Conservation (phyloP, 768 basidiomycete species). For the Boletus coccyginus region DNA sequence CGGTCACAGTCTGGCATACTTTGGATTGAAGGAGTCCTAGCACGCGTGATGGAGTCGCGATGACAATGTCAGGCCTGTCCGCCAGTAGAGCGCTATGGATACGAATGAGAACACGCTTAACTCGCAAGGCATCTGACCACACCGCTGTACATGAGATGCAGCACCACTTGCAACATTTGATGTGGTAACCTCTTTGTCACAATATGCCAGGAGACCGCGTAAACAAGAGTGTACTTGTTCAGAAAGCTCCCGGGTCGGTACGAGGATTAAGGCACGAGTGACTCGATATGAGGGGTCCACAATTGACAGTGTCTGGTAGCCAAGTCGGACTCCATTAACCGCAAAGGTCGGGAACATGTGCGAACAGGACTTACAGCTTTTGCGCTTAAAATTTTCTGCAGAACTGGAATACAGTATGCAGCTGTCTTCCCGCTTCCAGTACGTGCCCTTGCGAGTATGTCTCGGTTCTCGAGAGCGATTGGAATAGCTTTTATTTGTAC, state of each 20-base stretch:
- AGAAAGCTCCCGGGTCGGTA: conserved; percentile 90
- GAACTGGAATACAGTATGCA: conserved; percentile 88
- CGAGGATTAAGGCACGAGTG: conserved; percentile 76
- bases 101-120: neutral
- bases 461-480: conserved; percentile 81
- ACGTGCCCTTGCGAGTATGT: conserved; percentile 90
- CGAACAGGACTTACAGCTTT: conserved; percentile 61
- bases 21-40: conserved; percentile 69
- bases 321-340: neutral
- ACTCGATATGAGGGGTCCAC: conserved; percentile 45
- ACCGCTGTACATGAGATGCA: conserved; percentile 71
- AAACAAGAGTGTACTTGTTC: conserved; percentile 84
- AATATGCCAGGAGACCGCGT: conserved; percentile 65
- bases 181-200: conserved; percentile 67
- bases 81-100: conserved; percentile 48
- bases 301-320: conserved; percentile 32
- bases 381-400: conserved; percentile 81
- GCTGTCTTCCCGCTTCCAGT: conserved; percentile 98
- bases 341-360: neutral
- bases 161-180: conserved; percentile 78
- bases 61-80: conserved; percentile 76
- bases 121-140: conserved; percentile 13
- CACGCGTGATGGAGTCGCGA: conserved; percentile 75
- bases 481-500: conserved; percentile 93
- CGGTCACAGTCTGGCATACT: conserved; percentile 34